Percentiles rank a stretch among this genome's conserved stretches.
Evolutionary conservation across 148 eudicot species (phyloP).

Genomic region (Persicaria maculosa): DNA sequence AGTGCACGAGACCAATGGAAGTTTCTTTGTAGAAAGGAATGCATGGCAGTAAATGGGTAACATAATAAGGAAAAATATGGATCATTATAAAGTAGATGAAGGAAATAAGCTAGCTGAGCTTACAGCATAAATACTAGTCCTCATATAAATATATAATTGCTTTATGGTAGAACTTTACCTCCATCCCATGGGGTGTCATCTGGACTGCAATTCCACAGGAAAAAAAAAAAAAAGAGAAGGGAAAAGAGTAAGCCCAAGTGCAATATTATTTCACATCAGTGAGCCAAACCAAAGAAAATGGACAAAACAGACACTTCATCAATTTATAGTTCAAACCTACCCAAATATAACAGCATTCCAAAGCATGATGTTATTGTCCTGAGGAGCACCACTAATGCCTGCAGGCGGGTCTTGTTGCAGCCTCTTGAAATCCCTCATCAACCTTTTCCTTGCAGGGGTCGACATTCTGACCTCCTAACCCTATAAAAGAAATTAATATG

Average conservation of each 20-base stretch:
- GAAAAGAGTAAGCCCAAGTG: slow-evolving; percentile 2
- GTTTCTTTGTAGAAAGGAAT: background rate
- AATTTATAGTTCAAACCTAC: slow-evolving; percentile 20
- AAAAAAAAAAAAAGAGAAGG: background rate
- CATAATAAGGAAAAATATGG: background rate
- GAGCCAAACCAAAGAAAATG: background rate
- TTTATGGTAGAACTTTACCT: slow-evolving; percentile 32
- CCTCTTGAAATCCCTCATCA: slow-evolving; percentile 74
- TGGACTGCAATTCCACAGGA: slow-evolving; percentile 43
- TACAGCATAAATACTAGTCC: background rate
- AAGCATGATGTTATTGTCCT: slow-evolving; percentile 65
- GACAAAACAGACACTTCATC: background rate
- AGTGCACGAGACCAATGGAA: background rate
- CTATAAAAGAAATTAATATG: background rate
- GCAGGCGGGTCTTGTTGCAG: slow-evolving; percentile 73
- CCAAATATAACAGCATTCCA: slow-evolving; percentile 82
- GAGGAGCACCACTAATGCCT: slow-evolving; percentile 71
- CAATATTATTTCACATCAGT: background rate
- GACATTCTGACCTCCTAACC: slow-evolving; percentile 52
- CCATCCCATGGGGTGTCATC: slow-evolving; percentile 81
- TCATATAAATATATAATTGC: background rate
- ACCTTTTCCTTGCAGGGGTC: slow-evolving; percentile 61
- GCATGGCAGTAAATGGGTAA: background rate
- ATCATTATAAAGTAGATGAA: background rate
- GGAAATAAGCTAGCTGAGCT: background rate